Base-by-base conservation (phyloP, 129 eudicot genomes). In the Lactuca saligna region DNA sequence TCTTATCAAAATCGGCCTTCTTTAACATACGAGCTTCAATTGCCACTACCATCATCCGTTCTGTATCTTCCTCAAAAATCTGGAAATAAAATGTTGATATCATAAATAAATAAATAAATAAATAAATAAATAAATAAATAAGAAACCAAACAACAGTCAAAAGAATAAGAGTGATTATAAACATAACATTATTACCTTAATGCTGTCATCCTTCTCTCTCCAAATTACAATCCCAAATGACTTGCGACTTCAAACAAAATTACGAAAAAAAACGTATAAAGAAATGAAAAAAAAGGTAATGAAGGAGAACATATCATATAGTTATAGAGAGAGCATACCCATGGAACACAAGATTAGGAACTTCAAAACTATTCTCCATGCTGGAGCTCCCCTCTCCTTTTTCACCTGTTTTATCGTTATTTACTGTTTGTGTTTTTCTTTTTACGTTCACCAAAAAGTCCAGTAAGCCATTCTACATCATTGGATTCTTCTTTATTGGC, bases 151-250 rank as follows among this genome's bases (percentile, higher is more conserved):
- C 60, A 39, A 8, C 35, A 57, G 46, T 31, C 51, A 46, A 38
- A 75, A 63, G 4, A 20, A 20, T 20, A 38, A 44, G 5, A 34
- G 32, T 17, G 31, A 56, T 16, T 37, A 10, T 20, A 34, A 34
- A 4, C 5, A 4, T 38, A 70, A 20, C 20, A 20, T 20, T 20
- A 20, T 20, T 0, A 88, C 98, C 98, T 85, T 89, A 66, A 81
- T 75, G 51, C 75, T 71, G 11, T 84, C 89, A 79, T 84, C 95
- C 74, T 85, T 83, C 69, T 89, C 92, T 59, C 64, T 61, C 73
- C 90, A 85, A 70, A 93, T 62, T 33, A 93, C 78, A 65, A 84
- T 82, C 12, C 96, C 96, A 78, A 84, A 86, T n/a, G 80, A 91
- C 76, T 80, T 86, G 34, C 84, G 83, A 63, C 96, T 89, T 20